Base-by-base conservation (phyloP, 2,329 filamentous ascomycete genomes). In the Fonsecaea pedrosoi region DNA sequence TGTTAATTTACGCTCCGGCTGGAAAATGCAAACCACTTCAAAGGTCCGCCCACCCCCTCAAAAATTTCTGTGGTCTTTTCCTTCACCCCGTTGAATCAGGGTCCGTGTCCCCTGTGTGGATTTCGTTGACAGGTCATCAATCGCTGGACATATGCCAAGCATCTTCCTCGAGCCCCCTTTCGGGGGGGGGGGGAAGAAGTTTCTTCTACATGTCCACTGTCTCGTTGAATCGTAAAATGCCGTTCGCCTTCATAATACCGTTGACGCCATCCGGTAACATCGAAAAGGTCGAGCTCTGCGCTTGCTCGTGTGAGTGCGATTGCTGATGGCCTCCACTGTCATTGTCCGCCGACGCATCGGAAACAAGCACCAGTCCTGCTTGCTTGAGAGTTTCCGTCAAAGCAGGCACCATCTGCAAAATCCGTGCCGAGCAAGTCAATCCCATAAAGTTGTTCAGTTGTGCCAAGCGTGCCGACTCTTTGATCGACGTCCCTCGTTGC, bases 381-480 rank as follows among this genome's bases (percentile, higher is more conserved):
- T 93, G 92, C 79, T 98, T 98, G 81, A 99, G 94, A 1, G 94
- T 92, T 72, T 96, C 92, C 61, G 96, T 89, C 55, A 99, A 85
- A 2, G 94, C 92, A 0, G 95, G 95, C 8, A 97, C 94, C 82
- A 97, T 92, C 69, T 96, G 92, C 82, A 99, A 79, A 70, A 99
- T 83, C 72, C 90, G 87, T 37, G 92, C 94, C 73, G 90, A 93
- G 80, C 94, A 97, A 67, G 98, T 92, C 75, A 99, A 78, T 2
- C 95, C 95, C 95, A 99, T 99, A 72, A 99, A 92, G 77, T 99
- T 99, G 77, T 99, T 99, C 76, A 90, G 92, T 78, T 96, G 91
- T 25, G 94, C 94, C 75, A 96, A 92, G 70, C 94, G 87, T 13
- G 97, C 95, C 4, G 92, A 92, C 77, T 99, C 94, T 81, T 98